phyloP scores from a whole-genome alignment of 1,284 basidiomycete species.

The Microstroma glucosiphilum region DNA sequence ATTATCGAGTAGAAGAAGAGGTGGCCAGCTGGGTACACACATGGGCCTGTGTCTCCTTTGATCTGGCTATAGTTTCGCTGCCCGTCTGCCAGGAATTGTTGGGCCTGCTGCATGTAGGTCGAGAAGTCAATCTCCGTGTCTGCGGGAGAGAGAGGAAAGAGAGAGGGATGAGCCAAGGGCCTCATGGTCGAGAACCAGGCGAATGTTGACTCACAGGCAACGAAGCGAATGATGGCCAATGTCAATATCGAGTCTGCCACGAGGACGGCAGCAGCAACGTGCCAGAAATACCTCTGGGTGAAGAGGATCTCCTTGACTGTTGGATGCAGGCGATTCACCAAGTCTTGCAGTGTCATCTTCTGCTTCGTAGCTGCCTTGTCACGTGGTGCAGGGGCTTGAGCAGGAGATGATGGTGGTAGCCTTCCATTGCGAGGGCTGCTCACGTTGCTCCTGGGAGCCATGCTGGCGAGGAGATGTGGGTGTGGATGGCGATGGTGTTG shows the following conservation, averaged over 20 bases:
- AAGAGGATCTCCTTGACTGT: conserved; percentile 5
- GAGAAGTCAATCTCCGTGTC: conserved; percentile 95
- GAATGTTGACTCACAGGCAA: conserved; percentile 7
- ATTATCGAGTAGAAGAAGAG: conserved; percentile 76
- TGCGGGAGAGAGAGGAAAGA: neutral
- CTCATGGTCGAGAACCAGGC: neutral
- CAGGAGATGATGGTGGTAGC: too few relatives aligned
- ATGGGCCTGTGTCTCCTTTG: conserved; percentile 81
- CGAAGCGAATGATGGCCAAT: conserved; percentile 2
- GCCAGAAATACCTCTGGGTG: conserved; percentile 11
- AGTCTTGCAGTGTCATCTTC: too few relatives aligned
- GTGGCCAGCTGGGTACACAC: conserved; percentile 96
- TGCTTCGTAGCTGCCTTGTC: too few relatives aligned
- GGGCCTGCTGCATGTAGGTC: conserved; percentile 82
- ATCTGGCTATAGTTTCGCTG: conserved; percentile 80
- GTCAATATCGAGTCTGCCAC: conserved; percentile 7
- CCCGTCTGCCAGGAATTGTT: conserved; percentile 66
- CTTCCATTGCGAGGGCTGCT: too few relatives aligned
- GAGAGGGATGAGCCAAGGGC: neutral
- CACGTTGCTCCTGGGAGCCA: too few relatives aligned
- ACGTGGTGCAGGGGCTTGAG: too few relatives aligned
- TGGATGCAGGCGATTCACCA: too few relatives aligned
- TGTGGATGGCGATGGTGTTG: too few relatives aligned
- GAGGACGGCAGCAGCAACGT: conserved; percentile 5
- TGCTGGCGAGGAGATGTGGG: too few relatives aligned